phyloP scores from a whole-genome alignment of 1,139 yeast genomes.

The Pichia sp. region DNA sequence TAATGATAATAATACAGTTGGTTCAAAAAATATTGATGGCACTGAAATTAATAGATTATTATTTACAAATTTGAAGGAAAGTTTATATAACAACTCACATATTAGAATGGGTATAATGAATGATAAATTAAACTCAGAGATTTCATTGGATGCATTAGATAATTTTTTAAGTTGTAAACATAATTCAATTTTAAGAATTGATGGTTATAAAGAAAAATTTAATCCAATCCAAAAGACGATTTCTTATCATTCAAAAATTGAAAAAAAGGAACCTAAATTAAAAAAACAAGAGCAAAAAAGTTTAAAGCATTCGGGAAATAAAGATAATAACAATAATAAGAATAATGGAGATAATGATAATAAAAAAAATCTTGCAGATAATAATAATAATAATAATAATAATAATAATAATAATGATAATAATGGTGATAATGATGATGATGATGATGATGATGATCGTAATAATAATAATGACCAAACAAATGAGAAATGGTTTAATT shows the following conservation, averaged over 20 bases:
- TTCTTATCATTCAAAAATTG: conserved; percentile 9
- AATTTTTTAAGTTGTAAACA: conserved; percentile 10
- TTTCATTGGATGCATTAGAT: conserved; percentile 12
- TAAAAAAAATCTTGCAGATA: too few species aligned
- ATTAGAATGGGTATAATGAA: too few species aligned
- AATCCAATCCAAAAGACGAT: conserved; percentile 9
- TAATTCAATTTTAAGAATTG: conserved; percentile 8
- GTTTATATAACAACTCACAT: neutral
- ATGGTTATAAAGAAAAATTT: conserved; percentile 11
- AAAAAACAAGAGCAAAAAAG: too few species aligned
- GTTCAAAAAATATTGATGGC: neutral
- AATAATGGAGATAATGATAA: too few species aligned
- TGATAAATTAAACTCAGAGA: conserved; percentile 4
- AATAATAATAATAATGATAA: too few species aligned
- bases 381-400: too few species aligned
- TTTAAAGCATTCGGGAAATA: too few species aligned
- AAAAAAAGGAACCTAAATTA: too few species aligned
- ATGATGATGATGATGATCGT: too few species aligned
- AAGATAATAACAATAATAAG: too few species aligned
- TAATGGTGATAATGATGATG: too few species aligned
- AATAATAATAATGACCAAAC: too few species aligned
- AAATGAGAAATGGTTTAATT: conserved; percentile 15
- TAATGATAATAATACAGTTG: neutral
- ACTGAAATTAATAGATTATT: conserved; percentile 2
- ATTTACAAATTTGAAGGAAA: conserved; percentile 4